Percentiles rank a stretch among this genome's conserved stretches.
phyloP scores from a whole-genome alignment of 2,329 filamentous ascomycete species.

The Monosporascus sp. region DNA sequence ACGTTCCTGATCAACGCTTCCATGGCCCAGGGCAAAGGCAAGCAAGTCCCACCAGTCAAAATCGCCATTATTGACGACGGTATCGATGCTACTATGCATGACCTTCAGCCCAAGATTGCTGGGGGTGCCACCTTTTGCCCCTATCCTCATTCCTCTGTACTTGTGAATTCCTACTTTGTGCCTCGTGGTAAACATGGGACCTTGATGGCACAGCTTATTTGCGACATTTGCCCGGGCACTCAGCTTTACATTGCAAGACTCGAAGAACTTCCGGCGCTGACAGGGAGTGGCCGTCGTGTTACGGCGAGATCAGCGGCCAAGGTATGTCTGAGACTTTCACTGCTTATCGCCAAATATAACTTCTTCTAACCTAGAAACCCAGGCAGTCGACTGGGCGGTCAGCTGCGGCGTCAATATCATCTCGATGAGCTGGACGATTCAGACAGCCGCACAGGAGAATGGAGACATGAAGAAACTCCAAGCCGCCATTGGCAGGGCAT shows the following conservation, averaged over 20 bases:
- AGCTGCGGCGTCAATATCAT: conserved; percentile 20
- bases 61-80: conserved; percentile 36
- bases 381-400: conserved; percentile 12
- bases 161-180: conserved; percentile 21
- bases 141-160: conserved; percentile 4
- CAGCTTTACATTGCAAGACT: conserved; percentile 7
- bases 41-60: conserved; percentile 9
- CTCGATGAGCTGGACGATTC: conserved; percentile 26
- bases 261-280: conserved; percentile 7
- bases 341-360: no score
- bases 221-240: conserved; percentile 17
- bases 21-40: no score
- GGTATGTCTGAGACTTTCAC: no score
- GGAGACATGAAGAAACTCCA: conserved; percentile 11
- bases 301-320: no score
- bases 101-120: conserved; percentile 17
- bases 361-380: not conserved
- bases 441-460: conserved; percentile 9
- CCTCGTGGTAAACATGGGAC: conserved; percentile 24
- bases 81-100: conserved; percentile 21
- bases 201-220: conserved; percentile 24
- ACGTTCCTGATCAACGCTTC: no score
- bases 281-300: conserved; percentile 2
- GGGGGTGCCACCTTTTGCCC: conserved; percentile 23
- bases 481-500: no score